Base-by-base conservation (phyloP, 179 eudicot species). In the Spinacia oleracea region DNA sequence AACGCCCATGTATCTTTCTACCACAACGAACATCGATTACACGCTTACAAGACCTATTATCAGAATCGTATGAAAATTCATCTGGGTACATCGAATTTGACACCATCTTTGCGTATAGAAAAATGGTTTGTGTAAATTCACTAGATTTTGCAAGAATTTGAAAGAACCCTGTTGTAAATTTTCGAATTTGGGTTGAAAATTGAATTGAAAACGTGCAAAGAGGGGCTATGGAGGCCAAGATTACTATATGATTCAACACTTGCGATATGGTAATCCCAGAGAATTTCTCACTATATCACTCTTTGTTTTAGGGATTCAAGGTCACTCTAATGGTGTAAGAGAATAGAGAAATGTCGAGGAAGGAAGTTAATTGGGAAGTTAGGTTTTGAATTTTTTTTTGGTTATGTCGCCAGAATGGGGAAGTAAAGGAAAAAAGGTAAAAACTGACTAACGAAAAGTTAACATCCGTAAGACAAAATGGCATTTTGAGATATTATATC, bases 51-150 rank as follows among this genome's bases (percentile, higher is more conserved):
- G 86, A 78, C 43, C 84, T 72, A 55, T 80, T 16, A 70, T 83
- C 80, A 85, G 58, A 83, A 74, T 86, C 84, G 80, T 80, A 85
- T 7, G 75, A 31, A 66, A 64, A 10, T 66, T 83, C 88, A 75
- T 83, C 84, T 18, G 84, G 86, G 80, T 71, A 78, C 74, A 75
- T 70, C 2, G 75, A 85, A 64, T 71, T 83, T 53, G 35, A 77
- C 21, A 80, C 80, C 86, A 85, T 85, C 34, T 80, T 64, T 38
- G 78, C 73, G 73, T 83, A 85, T 23, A 85, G 63, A 78, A 75
- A 66, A 67, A 85, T 82, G 80, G 63, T 72, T 51, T 78, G 21
- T 27, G 75, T 64, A 38, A 50, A 76, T 42, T 75, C 80, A 58
- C 86, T 81, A 48, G 35, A 59, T 40, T 58, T 73, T 43, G 50